These are phyloP conservation scores for Leucocoprinus birnbaumii DNA, from an alignment of 768 basidiomycete genomes.

Conservation along the genomic window DNA sequence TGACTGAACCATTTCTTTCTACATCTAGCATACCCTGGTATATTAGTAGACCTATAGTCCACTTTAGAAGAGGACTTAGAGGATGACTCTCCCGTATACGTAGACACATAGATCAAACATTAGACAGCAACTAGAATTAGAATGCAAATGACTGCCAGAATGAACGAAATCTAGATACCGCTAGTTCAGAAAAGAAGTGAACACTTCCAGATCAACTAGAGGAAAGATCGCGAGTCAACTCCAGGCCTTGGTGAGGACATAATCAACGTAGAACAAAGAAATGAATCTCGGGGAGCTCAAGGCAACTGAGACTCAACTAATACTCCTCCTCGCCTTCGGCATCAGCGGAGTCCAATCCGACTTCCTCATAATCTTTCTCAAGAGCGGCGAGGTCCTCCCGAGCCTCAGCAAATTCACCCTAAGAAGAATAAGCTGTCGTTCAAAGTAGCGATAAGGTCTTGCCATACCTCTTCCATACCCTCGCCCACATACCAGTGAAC, in stretches of 20 bases:
- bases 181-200: too few species aligned
- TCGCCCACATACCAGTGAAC: slow-evolving; percentile 97
- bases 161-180: too few species aligned
- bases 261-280: background rate
- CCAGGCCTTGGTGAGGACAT: background rate
- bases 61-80: too few species aligned
- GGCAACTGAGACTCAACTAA: slow-evolving; percentile 23
- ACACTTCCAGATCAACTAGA: background rate
- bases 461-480: slow-evolving; percentile 86
- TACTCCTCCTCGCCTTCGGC: slow-evolving; percentile 53
- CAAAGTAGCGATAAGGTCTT: background rate
- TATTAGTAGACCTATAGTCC: too few species aligned
- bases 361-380: slow-evolving; percentile 95
- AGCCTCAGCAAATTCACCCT: slow-evolving; percentile 98
- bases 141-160: too few species aligned
- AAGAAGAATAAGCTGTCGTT: background rate
- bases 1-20: background rate
- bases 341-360: slow-evolving; percentile 50
- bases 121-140: too few species aligned
- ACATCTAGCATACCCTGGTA: too few species aligned
- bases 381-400: slow-evolving; percentile 99
- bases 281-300: background rate
- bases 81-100: too few species aligned
- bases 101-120: too few species aligned
- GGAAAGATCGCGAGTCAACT: background rate